Evolutionary conservation across 768 basidiomycete genomes (phyloP), one percentile per base, ranked within the genome.

Genomic region (Boletales sp.): DNA sequence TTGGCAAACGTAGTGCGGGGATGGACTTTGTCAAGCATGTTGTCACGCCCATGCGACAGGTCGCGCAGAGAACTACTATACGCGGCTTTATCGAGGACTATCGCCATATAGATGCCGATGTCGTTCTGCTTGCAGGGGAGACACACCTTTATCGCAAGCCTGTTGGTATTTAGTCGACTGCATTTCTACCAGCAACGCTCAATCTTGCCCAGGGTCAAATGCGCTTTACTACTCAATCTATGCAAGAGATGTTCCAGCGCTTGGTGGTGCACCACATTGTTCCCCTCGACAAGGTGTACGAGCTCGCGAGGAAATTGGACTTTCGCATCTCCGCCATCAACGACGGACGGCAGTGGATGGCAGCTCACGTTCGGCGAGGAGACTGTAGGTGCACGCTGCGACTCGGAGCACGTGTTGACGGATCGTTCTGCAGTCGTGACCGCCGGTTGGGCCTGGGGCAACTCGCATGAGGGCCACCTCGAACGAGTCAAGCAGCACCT

Each of bases 1-100:
- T 12, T 27, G 41, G 19, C 3, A 15, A 27, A 21, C 4, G n/a
- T 19, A 73, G 72, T 19, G 59, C 59, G 13, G 69, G 72, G 29
- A 69, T 72, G 71, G 74, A 73, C 35, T 70, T 62, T 30, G 63
- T 71, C 24, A 73, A 74, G 48, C 67, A 69, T 21, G 70, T 75
- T 30, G 67, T 69, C 1, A 48, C 62, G 27, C 67, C 71, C 17
- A 61, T 64, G 29, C 61, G 54, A 34, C 68, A 75, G 51, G 68
- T 73, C 38, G 67, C 54, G 3, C 60, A 50, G 14, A 65, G 64
- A 36, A 51, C 59, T 38, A 60, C 60, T n/a, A 59, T 76, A 42
- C 66, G 64, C 17, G 72, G 74, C 11, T 68, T 70, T 31, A 29
- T 59, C 17, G 75, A 76, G 17, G 73, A 75, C 39, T 76, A 64